Base-by-base conservation (phyloP, 176 grass and related monocot species). In the Musa acuminata region DNA sequence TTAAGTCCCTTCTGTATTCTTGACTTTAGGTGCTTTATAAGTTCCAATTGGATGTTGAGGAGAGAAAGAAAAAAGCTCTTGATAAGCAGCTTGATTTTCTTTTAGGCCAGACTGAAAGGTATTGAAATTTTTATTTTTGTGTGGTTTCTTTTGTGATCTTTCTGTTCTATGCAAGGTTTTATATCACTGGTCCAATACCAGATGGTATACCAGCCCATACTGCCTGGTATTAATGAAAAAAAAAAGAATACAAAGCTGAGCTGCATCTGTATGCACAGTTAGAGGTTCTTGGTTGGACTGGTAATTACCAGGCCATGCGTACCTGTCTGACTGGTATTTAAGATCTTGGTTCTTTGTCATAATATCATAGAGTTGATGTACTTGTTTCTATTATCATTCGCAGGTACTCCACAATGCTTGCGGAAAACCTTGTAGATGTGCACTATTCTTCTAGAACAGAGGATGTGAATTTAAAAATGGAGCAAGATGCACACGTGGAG, bases 31-130 rank as follows among this genome's bases (percentile, higher is more conserved):
- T 99, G 87, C 73, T 99, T 23, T 99, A 99, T 85, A 99, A 99
- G 76, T 83, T 91, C 67, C 96, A 99, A 77, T 81, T 99, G 67
- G 96, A 94, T 80, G 51, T 87, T 22, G 96, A 99, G 60, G 91
- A 99, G 87, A 91, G 73, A 81, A 99, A 95, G 84, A 99, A 99
- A 84, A 99, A 84, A 62, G 78, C 86, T 55, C 86, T 99, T 22
- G 91, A 95, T 83, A 99, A 94, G 73, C 95, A 99, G 64, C 95
- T 99, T 81, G 83, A 94, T 91, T 99, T 94, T 68, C 95, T 99
- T 82, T 80, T 99, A 80, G 95, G 90, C 59, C 95, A 99, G 73
- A 99, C 95, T 80, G 90, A 99, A 80, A 99, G 95, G 95, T 98
- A 91, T 25, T 51, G 10, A 1, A 21, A 81, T 59, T 26, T 77